phyloP scores from a whole-genome alignment of 805 yeast genomes.

The Candida manassasensis region DNA sequence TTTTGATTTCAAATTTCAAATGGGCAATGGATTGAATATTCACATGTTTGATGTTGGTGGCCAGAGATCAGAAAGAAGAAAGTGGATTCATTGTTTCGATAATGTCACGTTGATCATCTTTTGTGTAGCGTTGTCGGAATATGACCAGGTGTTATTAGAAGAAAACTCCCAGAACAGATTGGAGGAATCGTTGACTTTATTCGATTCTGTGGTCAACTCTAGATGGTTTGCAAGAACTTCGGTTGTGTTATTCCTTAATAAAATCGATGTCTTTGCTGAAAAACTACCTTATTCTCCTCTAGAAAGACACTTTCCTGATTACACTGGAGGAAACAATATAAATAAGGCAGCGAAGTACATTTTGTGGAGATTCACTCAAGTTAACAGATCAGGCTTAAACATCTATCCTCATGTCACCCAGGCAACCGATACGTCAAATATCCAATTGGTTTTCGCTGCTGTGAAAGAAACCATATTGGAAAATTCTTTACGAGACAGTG shows the following conservation, averaged over 20 bases:
- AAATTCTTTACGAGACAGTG: slow-evolving; percentile 71
- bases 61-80: slow-evolving; percentile 90
- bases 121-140: slow-evolving; percentile 87
- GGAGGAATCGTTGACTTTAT: slow-evolving; percentile 76
- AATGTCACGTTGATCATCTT: slow-evolving; percentile 85
- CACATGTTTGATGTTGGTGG: slow-evolving; percentile 84
- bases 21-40: slow-evolving; percentile 49
- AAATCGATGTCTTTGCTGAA: slow-evolving; percentile 85
- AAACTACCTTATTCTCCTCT: slow-evolving; percentile 78
- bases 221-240: slow-evolving; percentile 90
- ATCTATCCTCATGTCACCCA: slow-evolving; percentile 90
- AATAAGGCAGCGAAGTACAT: slow-evolving; percentile 90
- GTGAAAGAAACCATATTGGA: slow-evolving; percentile 77
- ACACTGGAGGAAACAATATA: slow-evolving; percentile 84
- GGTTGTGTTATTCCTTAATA: slow-evolving; percentile 79
- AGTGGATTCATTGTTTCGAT: slow-evolving; percentile 97
- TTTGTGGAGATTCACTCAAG: slow-evolving; percentile 82
- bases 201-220: slow-evolving; percentile 87
- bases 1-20: slow-evolving; percentile 71
- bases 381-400: slow-evolving; percentile 75
- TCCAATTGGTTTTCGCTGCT: slow-evolving; percentile 79
- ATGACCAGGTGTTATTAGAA: slow-evolving; percentile 81
- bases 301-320: slow-evolving; percentile 82
- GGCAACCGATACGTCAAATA: slow-evolving; percentile 90
- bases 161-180: slow-evolving; percentile 71